A percentile compares a stretch with the other conserved stretches of the same genome.
phyloP scores from a whole-genome alignment of 306 rosid species.

The Pterocarpus macrocarpus region DNA sequence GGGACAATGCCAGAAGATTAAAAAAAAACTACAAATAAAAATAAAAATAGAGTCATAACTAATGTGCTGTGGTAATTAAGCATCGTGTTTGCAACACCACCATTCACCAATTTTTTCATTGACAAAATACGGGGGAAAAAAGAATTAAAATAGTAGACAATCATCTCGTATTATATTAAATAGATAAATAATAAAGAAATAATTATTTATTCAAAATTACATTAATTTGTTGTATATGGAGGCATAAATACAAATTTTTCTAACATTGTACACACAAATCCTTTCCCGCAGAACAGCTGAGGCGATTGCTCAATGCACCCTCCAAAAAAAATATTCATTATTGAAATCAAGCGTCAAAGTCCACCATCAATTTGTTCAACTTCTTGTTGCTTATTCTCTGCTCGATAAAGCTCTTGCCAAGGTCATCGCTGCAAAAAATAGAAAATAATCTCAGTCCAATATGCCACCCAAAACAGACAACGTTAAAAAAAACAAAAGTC shows the following conservation, averaged over 20 bases:
- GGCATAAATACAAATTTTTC: constrained; percentile 39
- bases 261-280: constrained; percentile 30
- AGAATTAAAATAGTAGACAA: not conserved
- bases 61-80: not conserved
- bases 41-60: too few species aligned
- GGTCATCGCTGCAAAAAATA: constrained; percentile 56
- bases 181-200: constrained; percentile 39
- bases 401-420: constrained; percentile 57
- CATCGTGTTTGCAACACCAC: not conserved
- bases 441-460: not conserved
- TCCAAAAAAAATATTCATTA: not conserved
- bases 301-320: constrained; percentile 28
- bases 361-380: constrained; percentile 81
- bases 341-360: constrained; percentile 52
- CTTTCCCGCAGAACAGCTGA: constrained; percentile 19
- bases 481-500: not conserved
- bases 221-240: constrained; percentile 13
- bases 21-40: too few species aligned
- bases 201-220: constrained; percentile 34
- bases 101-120: not conserved
- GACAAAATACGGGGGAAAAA: not conserved
- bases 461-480: not conserved
- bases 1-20: too few species aligned
- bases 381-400: constrained; percentile 89
- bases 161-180: not conserved